Evolutionary conservation across 768 basidiomycete genomes (phyloP), one percentile per base, ranked within the genome.

Genomic region (Hortiboletus campestris): DNA sequence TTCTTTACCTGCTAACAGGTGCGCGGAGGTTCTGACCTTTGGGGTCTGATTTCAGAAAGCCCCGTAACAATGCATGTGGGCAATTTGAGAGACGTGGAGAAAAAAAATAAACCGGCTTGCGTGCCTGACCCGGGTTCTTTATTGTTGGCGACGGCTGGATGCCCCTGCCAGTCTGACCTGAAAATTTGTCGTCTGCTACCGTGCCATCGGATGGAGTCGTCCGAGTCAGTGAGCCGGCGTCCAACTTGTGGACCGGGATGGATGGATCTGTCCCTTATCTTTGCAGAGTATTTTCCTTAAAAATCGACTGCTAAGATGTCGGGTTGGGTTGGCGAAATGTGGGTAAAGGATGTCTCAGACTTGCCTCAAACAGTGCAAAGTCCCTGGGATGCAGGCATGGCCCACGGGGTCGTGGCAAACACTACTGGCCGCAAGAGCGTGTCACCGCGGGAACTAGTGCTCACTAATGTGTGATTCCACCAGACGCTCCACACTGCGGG

Each of bases 51-150:
- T 76, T 73, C 0, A 78, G 81, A 55, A 75, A 82, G 6, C 82
- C 80, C 80, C 83, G 10, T 2, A 34, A n/a, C n/a, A n/a, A 34
- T 13, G 22, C n/a, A 7, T 4, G 22, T 2, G 11, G 28, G 25
- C 25, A 25, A n/a, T 35, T 9, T 36, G 25, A 28, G 28, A 7
- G 45, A 45, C 8, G 11, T 1, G 17, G 31, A 22, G 10, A 22
- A 47, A 38, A 38, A 5, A 29, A 38, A 43, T 43, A 43, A 19
- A 41, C 28, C 11, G 13, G 22, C 29, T 14, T 46, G 52, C 65
- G 25, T 51, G 78, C 80, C 61, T 73, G 71, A 13, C 76, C 80
- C 6, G 77, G 78, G 56, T 82, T 83, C 63, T 80, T 78, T 31
- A 64, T 61, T 6, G 73, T 72, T 1, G 80, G 31, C 13, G 44